Evolutionary conservation across 169 alveolate species (phyloP), one percentile per base, ranked within the genome.

Genomic region (Plasmodium gallinaceum): DNA sequence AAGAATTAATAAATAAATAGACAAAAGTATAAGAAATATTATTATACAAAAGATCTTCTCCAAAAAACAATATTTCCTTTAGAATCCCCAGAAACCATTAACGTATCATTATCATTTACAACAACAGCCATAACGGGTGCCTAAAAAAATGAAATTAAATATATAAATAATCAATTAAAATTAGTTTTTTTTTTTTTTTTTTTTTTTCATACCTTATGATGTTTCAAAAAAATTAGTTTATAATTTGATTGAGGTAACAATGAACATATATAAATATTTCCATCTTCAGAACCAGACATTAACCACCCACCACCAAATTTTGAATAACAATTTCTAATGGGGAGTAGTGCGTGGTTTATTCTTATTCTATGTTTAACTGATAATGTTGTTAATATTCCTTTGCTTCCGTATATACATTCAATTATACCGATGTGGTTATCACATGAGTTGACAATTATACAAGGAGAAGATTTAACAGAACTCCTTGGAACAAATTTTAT

Each of bases 91-190:
- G 97, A 92, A 14, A 95, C 96, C 74, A 95, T 54, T 2, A 95
- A 43, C n/a, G 97, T 95, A 74, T 94, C 96, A 43, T 88, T 88
- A 48, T 88, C 92, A 91, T 95, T 95, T 18, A 95, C 97, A 3
- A 95, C 97, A 8, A 95, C 96, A 20, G 97, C 92, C 85, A 95
- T 96, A 26, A 95, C 97, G 1, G 97, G 97, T 6, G 96, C 96
- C 95, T 71, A 73, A 26, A 73, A 52, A 12, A 26, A 54, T 32
- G 22, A 72, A 18, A 54, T 12, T 14, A 14, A 14, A 51, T 51
- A 51, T 51, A 18, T 16, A 54, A 18, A 24, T 18, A 24, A 10
- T 54, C 12, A 24, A 14, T 54, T 16, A 18, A 54, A 18, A 54
- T 18, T 16, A 12, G 7, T 54, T 54, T 54, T 18, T 54, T 18